Evolutionary conservation across 176 grass and related monocot genomes (phyloP), one percentile per base, ranked within the genome.

Genomic region (Hordeum vulgare): DNA sequence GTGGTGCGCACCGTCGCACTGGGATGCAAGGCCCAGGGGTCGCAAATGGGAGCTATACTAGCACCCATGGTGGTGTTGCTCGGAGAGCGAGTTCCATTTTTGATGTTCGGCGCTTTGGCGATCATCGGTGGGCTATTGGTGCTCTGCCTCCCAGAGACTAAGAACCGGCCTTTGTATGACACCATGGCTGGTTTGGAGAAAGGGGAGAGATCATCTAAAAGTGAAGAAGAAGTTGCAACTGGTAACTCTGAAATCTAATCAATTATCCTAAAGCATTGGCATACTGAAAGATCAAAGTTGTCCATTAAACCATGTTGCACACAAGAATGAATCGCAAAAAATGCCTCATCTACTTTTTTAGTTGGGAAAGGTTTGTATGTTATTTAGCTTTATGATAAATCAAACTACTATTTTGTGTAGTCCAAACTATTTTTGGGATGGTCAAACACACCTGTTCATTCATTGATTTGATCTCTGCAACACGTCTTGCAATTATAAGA

Each of bases 51-150:
- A 0, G 96, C 91, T 18, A 91, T 95, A 62, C 37, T 92, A 66
- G 96, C 96, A 33, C 96, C 96, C 2, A 60, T 94, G 29, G 93
- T 94, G 68, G 96, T 98, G 21, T 59, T 95, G 44, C 70, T 93
- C 13, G 93, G 93, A 1, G 87, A 93, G 12, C 63, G 58, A 17
- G 4, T 93, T 63, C 93, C 93, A 1, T 98, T 98, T 26, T 87
- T 58, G n/a, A 70, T 98, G 57, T 98, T 95, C 21, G 93, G 93
- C 39, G 40, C 65, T 0, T 88, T 84, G 2, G 96, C 89, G 20
- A 80, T 98, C 70, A 0, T 85, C 8, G 96, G 96, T 1, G 91
- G 80, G 0, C 6, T 83, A 42, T 66, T 98, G 1, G 83, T 92
- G 6, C 41, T 81, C 45, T 89, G 75, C 80, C 79, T 98, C 33